A percentile compares a stretch with the other conserved stretches of the same genome.
These are phyloP conservation scores for Lodderomyces metapsilosis DNA, from an alignment of 1,139 yeast species.

Conservation along the genomic window DNA sequence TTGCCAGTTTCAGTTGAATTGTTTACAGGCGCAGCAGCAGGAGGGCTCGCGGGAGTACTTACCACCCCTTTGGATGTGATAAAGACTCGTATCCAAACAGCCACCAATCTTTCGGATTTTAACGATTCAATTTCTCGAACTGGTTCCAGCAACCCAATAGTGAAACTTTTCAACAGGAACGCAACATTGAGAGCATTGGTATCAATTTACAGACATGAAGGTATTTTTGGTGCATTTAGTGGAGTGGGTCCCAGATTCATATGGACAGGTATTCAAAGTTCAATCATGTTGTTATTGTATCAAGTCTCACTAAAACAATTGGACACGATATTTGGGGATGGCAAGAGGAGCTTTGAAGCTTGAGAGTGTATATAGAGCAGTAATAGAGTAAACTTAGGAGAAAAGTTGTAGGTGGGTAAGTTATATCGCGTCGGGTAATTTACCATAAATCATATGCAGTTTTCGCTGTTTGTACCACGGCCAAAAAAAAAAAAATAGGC, in stretches of 20 bases:
- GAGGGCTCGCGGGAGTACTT: conserved; percentile 85
- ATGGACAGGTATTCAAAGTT: conserved; percentile 95
- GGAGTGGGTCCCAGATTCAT: conserved; percentile 96
- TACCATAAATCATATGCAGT: not conserved
- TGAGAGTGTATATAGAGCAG: conserved; percentile 2
- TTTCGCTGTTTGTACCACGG: not conserved
- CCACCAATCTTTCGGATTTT: conserved; percentile 22
- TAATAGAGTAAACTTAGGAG: not conserved
- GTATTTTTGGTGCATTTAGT: conserved; percentile 74
- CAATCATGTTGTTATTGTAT: conserved; percentile 87
- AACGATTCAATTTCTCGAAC: conserved; percentile 11
- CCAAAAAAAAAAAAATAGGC: not conserved
- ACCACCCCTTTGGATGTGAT: conserved; percentile 91
- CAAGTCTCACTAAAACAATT: conserved; percentile 55
- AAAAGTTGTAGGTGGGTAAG: not conserved
- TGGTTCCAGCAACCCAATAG: conserved; percentile 9
- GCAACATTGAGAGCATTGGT: conserved; percentile 64
- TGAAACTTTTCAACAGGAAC: conserved; percentile 34
- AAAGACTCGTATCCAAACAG: conserved; percentile 88
- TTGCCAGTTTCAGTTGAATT: conserved; percentile 65
- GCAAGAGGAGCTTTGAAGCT: conserved; percentile 2
- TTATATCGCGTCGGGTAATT: too few species aligned
- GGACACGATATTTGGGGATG: conserved; percentile 23
- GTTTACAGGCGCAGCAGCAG: conserved; percentile 91
- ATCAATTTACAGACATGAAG: conserved; percentile 73